phyloP scores from a whole-genome alignment of 768 basidiomycete species.

The Amanita pallidorosea region DNA sequence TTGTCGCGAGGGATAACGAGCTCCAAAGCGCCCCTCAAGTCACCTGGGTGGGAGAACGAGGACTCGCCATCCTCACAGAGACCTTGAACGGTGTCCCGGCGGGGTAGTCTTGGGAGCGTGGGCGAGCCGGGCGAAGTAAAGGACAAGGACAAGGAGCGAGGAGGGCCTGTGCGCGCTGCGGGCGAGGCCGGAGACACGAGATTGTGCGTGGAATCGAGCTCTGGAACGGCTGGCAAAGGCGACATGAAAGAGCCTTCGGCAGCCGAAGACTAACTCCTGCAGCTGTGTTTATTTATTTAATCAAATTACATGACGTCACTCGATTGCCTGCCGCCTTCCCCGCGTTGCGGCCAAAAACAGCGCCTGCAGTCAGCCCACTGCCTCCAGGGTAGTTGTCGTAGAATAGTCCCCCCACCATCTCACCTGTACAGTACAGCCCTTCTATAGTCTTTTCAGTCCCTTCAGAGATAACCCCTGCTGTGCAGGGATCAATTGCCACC shows the following conservation, averaged over 20 bases:
- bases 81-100: conserved; percentile 17
- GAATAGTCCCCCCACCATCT: conserved; percentile 59
- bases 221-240: neutral
- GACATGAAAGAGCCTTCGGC: neutral
- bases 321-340: conserved; percentile 30
- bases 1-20: conserved; percentile 34
- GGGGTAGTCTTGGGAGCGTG: conserved; percentile 15
- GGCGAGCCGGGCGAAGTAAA: conserved; percentile 41
- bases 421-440: conserved; percentile 57
- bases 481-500: conserved; percentile 44
- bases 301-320: conserved; percentile 11
- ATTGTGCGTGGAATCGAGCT: neutral
- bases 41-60: conserved; percentile 22
- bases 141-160: conserved; percentile 59
- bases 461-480: conserved; percentile 38
- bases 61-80: conserved; percentile 23
- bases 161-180: conserved; percentile 60
- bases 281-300: neutral
- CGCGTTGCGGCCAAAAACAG: conserved; percentile 53
- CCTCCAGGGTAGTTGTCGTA: conserved; percentile 62
- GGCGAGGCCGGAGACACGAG: conserved; percentile 34
- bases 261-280: neutral
- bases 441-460: conserved; percentile 28
- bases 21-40: conserved; percentile 59
- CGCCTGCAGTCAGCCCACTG: conserved; percentile 53